Conservation (phyloP, 345 rosid species). For the Orychophragmus violaceus region DNA sequence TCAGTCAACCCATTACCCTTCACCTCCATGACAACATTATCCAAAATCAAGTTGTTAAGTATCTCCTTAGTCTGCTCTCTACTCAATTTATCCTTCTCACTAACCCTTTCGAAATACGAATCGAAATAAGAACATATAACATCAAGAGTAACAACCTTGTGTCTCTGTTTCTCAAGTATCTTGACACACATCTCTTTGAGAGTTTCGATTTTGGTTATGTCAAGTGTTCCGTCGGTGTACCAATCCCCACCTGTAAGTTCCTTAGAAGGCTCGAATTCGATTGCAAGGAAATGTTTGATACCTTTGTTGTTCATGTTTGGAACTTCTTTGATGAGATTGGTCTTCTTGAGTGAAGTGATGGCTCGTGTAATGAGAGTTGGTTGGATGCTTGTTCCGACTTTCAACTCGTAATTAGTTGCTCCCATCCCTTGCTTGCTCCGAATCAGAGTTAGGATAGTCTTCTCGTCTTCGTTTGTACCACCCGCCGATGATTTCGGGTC, state of each 20-base stretch:
- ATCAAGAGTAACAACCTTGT: constrained; percentile 48
- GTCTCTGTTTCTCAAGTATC: neutral
- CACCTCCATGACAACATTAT: constrained; percentile 49
- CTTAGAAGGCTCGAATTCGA: constrained; percentile 58
- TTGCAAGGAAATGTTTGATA: constrained; percentile 46
- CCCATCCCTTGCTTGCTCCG: constrained; percentile 57
- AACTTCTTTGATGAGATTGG: constrained; percentile 54
- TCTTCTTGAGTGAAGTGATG: constrained; percentile 39
- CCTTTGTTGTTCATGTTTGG: constrained; percentile 52
- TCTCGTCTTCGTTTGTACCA: constrained; percentile 48
- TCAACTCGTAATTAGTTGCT: constrained; percentile 43
- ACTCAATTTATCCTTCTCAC: constrained; percentile 4
- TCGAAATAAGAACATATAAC: constrained; percentile 30
- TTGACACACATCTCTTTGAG: constrained; percentile 38
- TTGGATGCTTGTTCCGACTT: constrained; percentile 33
- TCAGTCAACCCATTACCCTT: constrained; percentile 61
- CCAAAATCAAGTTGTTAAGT: constrained; percentile 56
- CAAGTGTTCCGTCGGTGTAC: constrained; percentile 60
- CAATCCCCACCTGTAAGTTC: constrained; percentile 78
- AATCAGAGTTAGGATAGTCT: constrained; percentile 37
- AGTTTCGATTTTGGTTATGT: constrained; percentile 33
- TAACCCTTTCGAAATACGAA: constrained; percentile 23
- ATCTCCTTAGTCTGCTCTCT: constrained; percentile 57
- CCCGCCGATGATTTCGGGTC: constrained; percentile 30
- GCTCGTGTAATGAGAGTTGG: constrained; percentile 32